Conservation (phyloP, 139 green algal genomes). For the Chlorella sp. region DNA sequence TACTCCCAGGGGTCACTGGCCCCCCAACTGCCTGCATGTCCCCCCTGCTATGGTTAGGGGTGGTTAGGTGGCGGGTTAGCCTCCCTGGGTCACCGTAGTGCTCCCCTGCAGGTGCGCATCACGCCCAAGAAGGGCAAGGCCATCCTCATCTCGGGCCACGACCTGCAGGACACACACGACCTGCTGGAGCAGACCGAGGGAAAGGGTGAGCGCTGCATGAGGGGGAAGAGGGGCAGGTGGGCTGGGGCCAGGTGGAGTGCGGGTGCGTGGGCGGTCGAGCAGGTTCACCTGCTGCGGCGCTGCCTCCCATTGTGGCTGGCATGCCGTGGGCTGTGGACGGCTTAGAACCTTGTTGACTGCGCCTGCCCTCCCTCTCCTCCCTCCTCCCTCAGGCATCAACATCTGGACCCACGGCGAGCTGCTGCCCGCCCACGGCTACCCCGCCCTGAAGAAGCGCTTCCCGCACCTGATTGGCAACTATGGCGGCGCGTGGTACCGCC, state of each 20-base stretch:
- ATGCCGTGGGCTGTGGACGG: too few species aligned
- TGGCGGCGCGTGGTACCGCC: constrained; percentile 66
- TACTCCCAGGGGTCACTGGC: too few species aligned
- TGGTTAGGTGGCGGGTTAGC: too few species aligned
- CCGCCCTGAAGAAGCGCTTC: constrained; percentile 50
- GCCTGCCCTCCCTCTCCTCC: background rate
- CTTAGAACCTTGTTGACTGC: too few species aligned
- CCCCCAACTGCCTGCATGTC: too few species aligned
- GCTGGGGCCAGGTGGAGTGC: too few species aligned
- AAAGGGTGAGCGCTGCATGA: constrained; percentile 22
- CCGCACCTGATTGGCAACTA: constrained; percentile 56
- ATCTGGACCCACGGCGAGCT: constrained; percentile 87
- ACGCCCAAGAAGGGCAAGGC: constrained; percentile 65
- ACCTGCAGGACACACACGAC: constrained; percentile 76
- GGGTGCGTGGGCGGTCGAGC: too few species aligned
- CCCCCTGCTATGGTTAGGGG: too few species aligned
- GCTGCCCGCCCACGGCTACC: constrained; percentile 79
- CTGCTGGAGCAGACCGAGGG: constrained; percentile 73
- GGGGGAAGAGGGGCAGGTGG: too few species aligned
- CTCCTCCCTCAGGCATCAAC: constrained; percentile 56
- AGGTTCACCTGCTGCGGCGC: too few species aligned
- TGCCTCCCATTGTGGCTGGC: too few species aligned
- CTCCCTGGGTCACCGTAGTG: too few species aligned
- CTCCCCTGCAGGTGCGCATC: constrained; percentile 49
- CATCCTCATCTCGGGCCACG: constrained; percentile 79